Conservation (phyloP, 2,329 filamentous ascomycete species). For the Myriosclerotinia scirpicola region DNA sequence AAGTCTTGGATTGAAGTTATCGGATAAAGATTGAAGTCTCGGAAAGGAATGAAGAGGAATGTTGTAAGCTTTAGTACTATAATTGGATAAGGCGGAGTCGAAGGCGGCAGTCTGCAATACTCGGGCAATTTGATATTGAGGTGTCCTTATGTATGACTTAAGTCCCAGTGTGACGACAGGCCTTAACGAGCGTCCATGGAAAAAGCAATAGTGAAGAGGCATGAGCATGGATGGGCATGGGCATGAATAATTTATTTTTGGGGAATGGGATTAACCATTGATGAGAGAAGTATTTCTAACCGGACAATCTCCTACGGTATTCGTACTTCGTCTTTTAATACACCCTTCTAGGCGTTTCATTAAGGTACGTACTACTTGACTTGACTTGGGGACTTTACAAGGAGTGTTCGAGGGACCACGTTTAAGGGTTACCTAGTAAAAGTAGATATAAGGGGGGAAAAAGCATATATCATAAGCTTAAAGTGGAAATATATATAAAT, state of each 20-base stretch:
- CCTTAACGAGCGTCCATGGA: slow-evolving; percentile 37
- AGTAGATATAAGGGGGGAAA: too few relatives aligned
- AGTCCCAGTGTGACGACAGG: slow-evolving; percentile 34
- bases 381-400: slow-evolving; percentile 2
- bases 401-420: not conserved
- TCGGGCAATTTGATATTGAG: slow-evolving; percentile 37
- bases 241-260: slow-evolving; percentile 29
- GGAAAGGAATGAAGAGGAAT: slow-evolving; percentile 33
- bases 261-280: not conserved
- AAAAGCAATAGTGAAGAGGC: slow-evolving; percentile 32
- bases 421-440: not conserved
- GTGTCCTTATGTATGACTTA: slow-evolving; percentile 39
- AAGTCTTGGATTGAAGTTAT: slow-evolving; percentile 29
- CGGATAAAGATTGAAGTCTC: slow-evolving; percentile 32
- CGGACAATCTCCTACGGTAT: not conserved
- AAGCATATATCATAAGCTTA: too few relatives aligned
- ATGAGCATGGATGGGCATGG: slow-evolving; percentile 36
- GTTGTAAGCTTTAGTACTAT: slow-evolving; percentile 28
- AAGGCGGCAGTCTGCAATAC: slow-evolving; percentile 38
- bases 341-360: slow-evolving; percentile 26
- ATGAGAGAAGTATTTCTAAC: slow-evolving; percentile 10
- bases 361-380: slow-evolving; percentile 23
- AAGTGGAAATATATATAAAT: too few relatives aligned
- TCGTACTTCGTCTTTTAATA: not conserved
- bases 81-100: slow-evolving; percentile 29